Conservation (phyloP, 176 grass and related monocot species). For the Musa acuminata region DNA sequence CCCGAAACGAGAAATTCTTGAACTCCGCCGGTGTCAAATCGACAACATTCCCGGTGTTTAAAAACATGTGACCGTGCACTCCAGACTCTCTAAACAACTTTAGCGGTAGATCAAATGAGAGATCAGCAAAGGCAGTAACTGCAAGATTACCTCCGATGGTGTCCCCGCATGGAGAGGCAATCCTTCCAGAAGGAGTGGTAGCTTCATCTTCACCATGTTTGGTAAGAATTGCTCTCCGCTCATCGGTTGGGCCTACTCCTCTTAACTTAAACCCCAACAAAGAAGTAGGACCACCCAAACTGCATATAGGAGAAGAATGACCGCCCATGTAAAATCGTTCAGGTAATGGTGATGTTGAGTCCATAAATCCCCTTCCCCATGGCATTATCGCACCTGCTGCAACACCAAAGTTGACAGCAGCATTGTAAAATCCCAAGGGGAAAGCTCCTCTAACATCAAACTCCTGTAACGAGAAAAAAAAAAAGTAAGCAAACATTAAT, state of each 20-base stretch:
- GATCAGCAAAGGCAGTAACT: constrained; percentile 68
- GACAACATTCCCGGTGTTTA: constrained; percentile 55
- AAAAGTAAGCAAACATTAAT: background rate
- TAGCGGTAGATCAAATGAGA: constrained; percentile 75
- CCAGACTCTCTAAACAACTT: constrained; percentile 68
- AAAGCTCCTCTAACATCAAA: constrained; percentile 59
- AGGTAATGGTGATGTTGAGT: constrained; percentile 45
- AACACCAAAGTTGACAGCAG: constrained; percentile 61
- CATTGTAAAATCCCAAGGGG: constrained; percentile 53
- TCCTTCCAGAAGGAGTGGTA: constrained; percentile 20
- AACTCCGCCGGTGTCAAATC: constrained; percentile 54
- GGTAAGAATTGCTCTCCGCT: constrained; percentile 29
- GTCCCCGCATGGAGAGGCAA: constrained; percentile 33
- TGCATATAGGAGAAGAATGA: constrained; percentile 49
- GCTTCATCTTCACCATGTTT: constrained; percentile 32
- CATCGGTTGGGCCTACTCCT: constrained; percentile 54
- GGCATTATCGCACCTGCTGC: constrained; percentile 51
- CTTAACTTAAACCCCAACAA: constrained; percentile 59
- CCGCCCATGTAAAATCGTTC: constrained; percentile 80
- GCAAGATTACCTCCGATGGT: constrained; percentile 49
- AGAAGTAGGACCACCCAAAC: constrained; percentile 48
- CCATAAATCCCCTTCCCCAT: constrained; percentile 46
- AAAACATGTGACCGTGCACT: constrained; percentile 72
- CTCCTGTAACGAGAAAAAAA: constrained; percentile 31
- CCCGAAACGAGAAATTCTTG: constrained; percentile 43